A percentile compares a stretch with the other conserved stretches of the same genome.
These are phyloP conservation scores for Xylariaceae sp. DNA, from an alignment of 2,329 filamentous ascomycete species.

Conservation along the genomic window DNA sequence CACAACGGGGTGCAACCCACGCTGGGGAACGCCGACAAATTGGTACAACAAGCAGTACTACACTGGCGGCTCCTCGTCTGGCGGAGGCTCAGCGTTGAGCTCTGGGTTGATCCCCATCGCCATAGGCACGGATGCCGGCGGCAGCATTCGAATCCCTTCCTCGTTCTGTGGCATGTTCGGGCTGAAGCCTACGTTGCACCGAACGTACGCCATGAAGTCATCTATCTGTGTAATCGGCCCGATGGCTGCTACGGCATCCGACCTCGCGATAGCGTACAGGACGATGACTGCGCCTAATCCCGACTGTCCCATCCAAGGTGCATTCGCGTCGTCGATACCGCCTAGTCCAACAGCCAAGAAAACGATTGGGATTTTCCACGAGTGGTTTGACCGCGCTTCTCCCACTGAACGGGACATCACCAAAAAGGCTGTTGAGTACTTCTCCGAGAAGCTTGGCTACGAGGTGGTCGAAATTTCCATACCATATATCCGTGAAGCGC, in stretches of 20 bases:
- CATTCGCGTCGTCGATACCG: slow-evolving; percentile 57
- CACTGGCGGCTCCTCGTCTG: slow-evolving; percentile 76
- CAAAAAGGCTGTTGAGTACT: slow-evolving; percentile 51
- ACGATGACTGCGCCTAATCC: slow-evolving; percentile 72
- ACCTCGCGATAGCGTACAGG: slow-evolving; percentile 79
- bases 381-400: slow-evolving; percentile 68
- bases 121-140: slow-evolving; percentile 72
- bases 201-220: slow-evolving; percentile 54
- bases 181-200: slow-evolving; percentile 72
- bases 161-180: slow-evolving; percentile 78
- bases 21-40: slow-evolving; percentile 71
- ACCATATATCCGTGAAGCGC: slow-evolving; percentile 64
- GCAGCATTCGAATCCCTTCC: slow-evolving; percentile 69
- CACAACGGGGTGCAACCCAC: slow-evolving; percentile 77
- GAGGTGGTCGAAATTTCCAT: slow-evolving; percentile 56
- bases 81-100: slow-evolving; percentile 65
- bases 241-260: slow-evolving; percentile 69
- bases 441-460: slow-evolving; percentile 44
- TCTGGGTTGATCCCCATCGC: slow-evolving; percentile 71
- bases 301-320: slow-evolving; percentile 51
- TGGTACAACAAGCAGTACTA: slow-evolving; percentile 75
- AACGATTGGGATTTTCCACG: slow-evolving; percentile 64
- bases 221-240: slow-evolving; percentile 66
- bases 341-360: slow-evolving; percentile 43
- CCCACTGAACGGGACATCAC: slow-evolving; percentile 59